A percentile compares a stretch with the other conserved stretches of the same genome.
phyloP scores from a whole-genome alignment of 2,329 filamentous ascomycete genomes.

The Aspergillus pseudotamarii region DNA sequence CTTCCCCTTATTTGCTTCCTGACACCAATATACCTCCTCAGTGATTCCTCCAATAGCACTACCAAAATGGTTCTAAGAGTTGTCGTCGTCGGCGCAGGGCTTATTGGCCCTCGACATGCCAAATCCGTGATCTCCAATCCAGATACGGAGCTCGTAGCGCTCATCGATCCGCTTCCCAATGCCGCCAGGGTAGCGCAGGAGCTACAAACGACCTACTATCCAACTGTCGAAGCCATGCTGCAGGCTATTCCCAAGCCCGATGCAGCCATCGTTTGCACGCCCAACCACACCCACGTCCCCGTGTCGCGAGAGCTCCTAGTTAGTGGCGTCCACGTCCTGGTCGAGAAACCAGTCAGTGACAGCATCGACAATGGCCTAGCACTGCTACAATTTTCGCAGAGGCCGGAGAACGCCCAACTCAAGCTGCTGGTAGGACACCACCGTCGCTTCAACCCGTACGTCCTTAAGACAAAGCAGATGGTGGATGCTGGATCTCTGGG shows the following conservation, averaged over 20 bases:
- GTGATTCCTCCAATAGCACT: background rate
- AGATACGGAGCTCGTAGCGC: constrained; percentile 44
- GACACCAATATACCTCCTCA: background rate
- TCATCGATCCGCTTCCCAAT: constrained; percentile 51
- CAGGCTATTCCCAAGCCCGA: constrained; percentile 46
- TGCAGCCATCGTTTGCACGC: constrained; percentile 62
- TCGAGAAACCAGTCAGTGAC: constrained; percentile 61
- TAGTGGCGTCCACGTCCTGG: constrained; percentile 55
- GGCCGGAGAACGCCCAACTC: constrained; percentile 30
- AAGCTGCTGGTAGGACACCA: constrained; percentile 61
- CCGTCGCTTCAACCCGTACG: constrained; percentile 61
- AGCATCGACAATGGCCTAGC: constrained; percentile 26
- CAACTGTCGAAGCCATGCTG: constrained; percentile 49
- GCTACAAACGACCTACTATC: constrained; percentile 44
- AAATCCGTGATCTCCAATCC: constrained; percentile 45
- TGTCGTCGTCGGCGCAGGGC: constrained; percentile 52
- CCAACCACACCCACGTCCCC: constrained; percentile 60
- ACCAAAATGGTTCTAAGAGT: constrained; percentile 33
- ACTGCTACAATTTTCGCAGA: constrained; percentile 24
- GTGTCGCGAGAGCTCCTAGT: constrained; percentile 53
- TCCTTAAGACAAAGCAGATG: constrained; percentile 52
- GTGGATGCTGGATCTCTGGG: constrained; percentile 50
- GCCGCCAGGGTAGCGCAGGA: constrained; percentile 38
- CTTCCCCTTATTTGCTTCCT: background rate
- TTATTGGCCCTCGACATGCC: constrained; percentile 56